Evolutionary conservation across 306 rosid species (phyloP).

Genomic region (Vicia sativa): DNA sequence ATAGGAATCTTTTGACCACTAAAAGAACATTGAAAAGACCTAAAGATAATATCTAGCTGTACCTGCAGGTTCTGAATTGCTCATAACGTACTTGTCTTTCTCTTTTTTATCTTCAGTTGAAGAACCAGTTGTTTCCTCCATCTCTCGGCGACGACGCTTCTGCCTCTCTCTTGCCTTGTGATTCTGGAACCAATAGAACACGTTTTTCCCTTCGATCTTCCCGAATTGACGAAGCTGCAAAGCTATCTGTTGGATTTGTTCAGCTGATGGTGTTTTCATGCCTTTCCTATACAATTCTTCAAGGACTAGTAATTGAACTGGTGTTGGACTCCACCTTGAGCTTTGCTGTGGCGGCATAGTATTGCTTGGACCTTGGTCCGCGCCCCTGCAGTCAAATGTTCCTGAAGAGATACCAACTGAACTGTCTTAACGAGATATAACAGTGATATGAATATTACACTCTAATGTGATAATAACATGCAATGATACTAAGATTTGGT

Average conservation of each 20-base stretch:
- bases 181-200: slow-evolving; percentile 86
- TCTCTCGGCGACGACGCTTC: slow-evolving; percentile 56
- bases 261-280: slow-evolving; percentile 65
- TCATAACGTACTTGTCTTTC: slow-evolving; percentile 17
- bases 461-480: no score
- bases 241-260: slow-evolving; percentile 68
- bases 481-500: no score
- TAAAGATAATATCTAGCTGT: slow-evolving; percentile 27
- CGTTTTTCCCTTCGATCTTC: slow-evolving; percentile 76
- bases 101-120: slow-evolving; percentile 17
- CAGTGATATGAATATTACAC: no score
- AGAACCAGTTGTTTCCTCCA: slow-evolving; percentile 44
- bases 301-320: slow-evolving; percentile 59
- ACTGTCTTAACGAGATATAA: no score
- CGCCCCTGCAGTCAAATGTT: no score
- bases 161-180: slow-evolving; percentile 82
- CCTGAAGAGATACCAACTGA: no score
- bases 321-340: slow-evolving; percentile 77
- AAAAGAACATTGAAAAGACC: slow-evolving; percentile 30
- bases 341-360: slow-evolving; percentile 38
- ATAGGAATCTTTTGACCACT: slow-evolving; percentile 46
- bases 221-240: slow-evolving; percentile 63
- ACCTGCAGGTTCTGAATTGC: slow-evolving; percentile 25
- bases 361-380: slow-evolving; percentile 26
- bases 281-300: slow-evolving; percentile 67